Percentiles rank a stretch among this genome's conserved stretches.
phyloP scores from a whole-genome alignment of 2,329 filamentous ascomycete genomes.

The Alternaria burnsii region DNA sequence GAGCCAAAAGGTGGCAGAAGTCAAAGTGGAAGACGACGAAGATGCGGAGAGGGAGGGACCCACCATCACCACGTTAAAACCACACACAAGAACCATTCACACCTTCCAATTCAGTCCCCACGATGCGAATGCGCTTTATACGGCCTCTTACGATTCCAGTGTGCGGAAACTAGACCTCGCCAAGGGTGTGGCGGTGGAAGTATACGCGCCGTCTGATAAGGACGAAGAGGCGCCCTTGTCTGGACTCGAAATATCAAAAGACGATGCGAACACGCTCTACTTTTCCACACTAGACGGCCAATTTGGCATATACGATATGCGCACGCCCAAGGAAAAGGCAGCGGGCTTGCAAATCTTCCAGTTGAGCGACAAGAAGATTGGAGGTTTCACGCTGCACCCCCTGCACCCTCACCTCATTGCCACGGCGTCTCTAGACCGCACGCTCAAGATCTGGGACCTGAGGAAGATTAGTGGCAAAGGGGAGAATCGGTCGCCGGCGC shows the following conservation, averaged over 20 bases:
- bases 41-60: slow-evolving; percentile 74
- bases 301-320: slow-evolving; percentile 82
- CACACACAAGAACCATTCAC: slow-evolving; percentile 87
- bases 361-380: slow-evolving; percentile 91
- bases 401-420: slow-evolving; percentile 81
- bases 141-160: slow-evolving; percentile 90
- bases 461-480: slow-evolving; percentile 76
- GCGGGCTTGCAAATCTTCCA: slow-evolving; percentile 69
- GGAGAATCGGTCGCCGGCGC: slow-evolving; percentile 67
- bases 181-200: slow-evolving; percentile 79
- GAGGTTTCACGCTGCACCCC: slow-evolving; percentile 88
- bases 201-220: slow-evolving; percentile 77
- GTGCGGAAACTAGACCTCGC: slow-evolving; percentile 86
- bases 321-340: slow-evolving; percentile 64
- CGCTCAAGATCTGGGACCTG: slow-evolving; percentile 90
- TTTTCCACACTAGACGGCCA: slow-evolving; percentile 87
- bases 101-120: slow-evolving; percentile 79
- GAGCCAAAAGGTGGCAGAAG: slow-evolving; percentile 69
- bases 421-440: slow-evolving; percentile 89
- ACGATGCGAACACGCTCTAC: slow-evolving; percentile 76
- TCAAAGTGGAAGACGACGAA: slow-evolving; percentile 67
- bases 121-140: slow-evolving; percentile 79
- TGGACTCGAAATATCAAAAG: slow-evolving; percentile 78
- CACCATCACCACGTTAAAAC: slow-evolving; percentile 87
- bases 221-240: slow-evolving; percentile 81